Percentiles rank a stretch among this genome's conserved stretches.
phyloP scores from a whole-genome alignment of 441 rosid genomes.

The Populus hybrid region DNA sequence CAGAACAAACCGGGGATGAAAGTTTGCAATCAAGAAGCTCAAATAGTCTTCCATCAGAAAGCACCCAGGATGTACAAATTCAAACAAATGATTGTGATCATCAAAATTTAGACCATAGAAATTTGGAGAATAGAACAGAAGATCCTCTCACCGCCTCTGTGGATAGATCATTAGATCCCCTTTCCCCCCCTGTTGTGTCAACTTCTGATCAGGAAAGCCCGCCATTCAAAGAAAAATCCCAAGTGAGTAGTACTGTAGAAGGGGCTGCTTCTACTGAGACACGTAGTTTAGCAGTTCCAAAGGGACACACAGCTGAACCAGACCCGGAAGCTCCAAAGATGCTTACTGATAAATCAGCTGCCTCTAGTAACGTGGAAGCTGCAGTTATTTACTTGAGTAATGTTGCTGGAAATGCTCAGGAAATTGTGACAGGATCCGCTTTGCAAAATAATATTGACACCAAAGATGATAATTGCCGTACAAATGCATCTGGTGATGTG shows the following conservation, averaged over 20 bases:
- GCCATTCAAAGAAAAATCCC: constrained; percentile 37
- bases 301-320: constrained; percentile 35
- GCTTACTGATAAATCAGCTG: constrained; percentile 25
- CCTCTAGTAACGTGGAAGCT: constrained; percentile 41
- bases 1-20: constrained; percentile 34
- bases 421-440: constrained; percentile 25
- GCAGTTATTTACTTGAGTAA: constrained; percentile 39
- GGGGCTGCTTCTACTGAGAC: constrained; percentile 33
- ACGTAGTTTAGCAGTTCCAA: constrained; percentile 32
- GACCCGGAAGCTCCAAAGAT: constrained; percentile 36
- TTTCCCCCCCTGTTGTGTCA: constrained; percentile 30
- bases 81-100: constrained; percentile 30
- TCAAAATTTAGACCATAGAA: constrained; percentile 25
- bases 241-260: constrained; percentile 21
- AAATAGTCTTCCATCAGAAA: constrained; percentile 37
- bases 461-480: constrained; percentile 23
- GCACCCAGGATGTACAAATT: constrained; percentile 34
- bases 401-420: constrained; percentile 34
- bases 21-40: constrained; percentile 31
- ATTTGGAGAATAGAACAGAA: constrained; percentile 31
- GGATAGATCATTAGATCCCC: constrained; percentile 37
- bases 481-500: constrained; percentile 23
- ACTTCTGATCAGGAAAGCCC: constrained; percentile 39
- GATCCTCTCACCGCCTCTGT: constrained; percentile 31
- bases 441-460: constrained; percentile 42